These are phyloP conservation scores for Aspergillus bertholletiae DNA, from an alignment of 495 filamentous ascomycete genomes.

Conservation along the genomic window DNA sequence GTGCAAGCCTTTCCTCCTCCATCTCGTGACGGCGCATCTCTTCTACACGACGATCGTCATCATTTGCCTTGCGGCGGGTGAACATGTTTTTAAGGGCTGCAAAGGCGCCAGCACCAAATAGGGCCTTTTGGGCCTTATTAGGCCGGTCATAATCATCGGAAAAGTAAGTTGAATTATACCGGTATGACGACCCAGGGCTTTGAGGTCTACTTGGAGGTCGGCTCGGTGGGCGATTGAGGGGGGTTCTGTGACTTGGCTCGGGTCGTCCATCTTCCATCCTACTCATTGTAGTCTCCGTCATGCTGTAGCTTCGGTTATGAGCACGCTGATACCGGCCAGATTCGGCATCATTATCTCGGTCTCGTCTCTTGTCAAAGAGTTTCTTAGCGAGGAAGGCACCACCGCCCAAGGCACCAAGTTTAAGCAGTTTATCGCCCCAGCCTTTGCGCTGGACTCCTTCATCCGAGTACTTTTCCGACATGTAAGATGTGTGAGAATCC, in stretches of 20 bases:
- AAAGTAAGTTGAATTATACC: slow-evolving; percentile 43
- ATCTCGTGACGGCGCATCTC: slow-evolving; percentile 52
- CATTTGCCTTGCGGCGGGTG: slow-evolving; percentile 55
- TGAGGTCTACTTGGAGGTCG: slow-evolving; percentile 27
- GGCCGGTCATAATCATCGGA: slow-evolving; percentile 35
- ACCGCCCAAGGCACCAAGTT: slow-evolving; percentile 63
- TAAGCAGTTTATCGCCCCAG: slow-evolving; percentile 62
- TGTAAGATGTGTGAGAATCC: slow-evolving; percentile 49
- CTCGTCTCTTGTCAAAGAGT: slow-evolving; percentile 56
- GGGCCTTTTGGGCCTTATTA: slow-evolving; percentile 55
- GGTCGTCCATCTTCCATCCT: slow-evolving; percentile 41
- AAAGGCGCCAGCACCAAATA: slow-evolving; percentile 65
- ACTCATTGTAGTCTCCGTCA: slow-evolving; percentile 41
- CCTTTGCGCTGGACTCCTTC: slow-evolving; percentile 45
- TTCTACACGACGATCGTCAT: slow-evolving; percentile 62
- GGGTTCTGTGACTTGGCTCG: slow-evolving; percentile 35
- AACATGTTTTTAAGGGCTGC: slow-evolving; percentile 63
- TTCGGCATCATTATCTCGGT: slow-evolving; percentile 56
- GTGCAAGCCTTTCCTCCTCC: slow-evolving; percentile 58
- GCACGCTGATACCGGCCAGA: slow-evolving; percentile 44
- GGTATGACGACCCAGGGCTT: slow-evolving; percentile 42
- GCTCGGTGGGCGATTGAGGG: slow-evolving; percentile 41
- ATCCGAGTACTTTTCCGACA: slow-evolving; percentile 60
- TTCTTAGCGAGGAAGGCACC: slow-evolving; percentile 62
- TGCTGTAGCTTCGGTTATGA: slow-evolving; percentile 38